Conservation (phyloP, 495 filamentous ascomycete species). For the Acidomyces sp. region DNA sequence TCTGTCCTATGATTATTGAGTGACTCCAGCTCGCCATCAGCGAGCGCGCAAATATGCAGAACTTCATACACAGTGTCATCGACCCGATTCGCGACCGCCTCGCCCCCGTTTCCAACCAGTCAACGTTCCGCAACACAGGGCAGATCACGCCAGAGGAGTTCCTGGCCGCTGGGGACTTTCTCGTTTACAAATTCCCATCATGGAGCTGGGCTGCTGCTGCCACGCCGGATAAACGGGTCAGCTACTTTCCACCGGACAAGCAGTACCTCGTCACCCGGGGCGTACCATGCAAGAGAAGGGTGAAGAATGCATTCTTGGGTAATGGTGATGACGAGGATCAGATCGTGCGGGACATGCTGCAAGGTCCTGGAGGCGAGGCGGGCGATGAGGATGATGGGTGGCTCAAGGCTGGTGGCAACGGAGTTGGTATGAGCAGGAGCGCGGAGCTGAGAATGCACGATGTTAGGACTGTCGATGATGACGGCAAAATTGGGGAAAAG, state of each 20-base stretch:
- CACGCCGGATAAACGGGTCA: constrained; percentile 56
- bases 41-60: constrained; percentile 26
- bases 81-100: constrained; percentile 79
- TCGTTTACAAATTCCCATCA: constrained; percentile 97
- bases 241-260: constrained; percentile 76
- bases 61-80: constrained; percentile 65
- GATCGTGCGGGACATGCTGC: constrained; percentile 64
- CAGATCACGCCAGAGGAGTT: constrained; percentile 98
- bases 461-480: constrained; percentile 75
- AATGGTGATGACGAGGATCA: constrained; percentile 74
- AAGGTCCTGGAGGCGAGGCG: constrained; percentile 38
- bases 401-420: constrained; percentile 48
- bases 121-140: constrained; percentile 83
- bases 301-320: constrained; percentile 55
- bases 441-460: constrained; percentile 63
- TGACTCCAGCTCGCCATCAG: too few species aligned
- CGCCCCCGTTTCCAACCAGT: constrained; percentile 74
- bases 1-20: too few species aligned
- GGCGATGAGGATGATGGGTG: constrained; percentile 67
- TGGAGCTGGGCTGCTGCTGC: constrained; percentile 96
- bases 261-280: constrained; percentile 92
- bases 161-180: constrained; percentile 86
- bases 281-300: constrained; percentile 78
- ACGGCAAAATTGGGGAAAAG: constrained; percentile 58
- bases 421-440: constrained; percentile 49